Percentiles rank a stretch among this genome's conserved stretches.
These are phyloP conservation scores for Hyphodiscus hymeniophilus DNA, from an alignment of 495 filamentous ascomycete genomes.

Conservation along the genomic window DNA sequence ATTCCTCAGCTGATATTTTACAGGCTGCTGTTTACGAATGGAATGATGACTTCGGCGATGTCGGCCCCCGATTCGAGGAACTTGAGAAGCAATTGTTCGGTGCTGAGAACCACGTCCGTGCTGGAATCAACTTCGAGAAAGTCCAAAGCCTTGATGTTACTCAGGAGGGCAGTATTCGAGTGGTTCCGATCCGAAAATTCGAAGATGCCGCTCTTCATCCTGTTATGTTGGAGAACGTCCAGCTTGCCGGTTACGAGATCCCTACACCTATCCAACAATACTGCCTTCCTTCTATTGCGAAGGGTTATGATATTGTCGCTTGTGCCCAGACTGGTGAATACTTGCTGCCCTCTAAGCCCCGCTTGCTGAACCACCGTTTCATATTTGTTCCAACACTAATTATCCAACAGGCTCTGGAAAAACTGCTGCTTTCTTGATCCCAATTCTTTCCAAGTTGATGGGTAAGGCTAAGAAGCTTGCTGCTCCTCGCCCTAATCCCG, in stretches of 20 bases:
- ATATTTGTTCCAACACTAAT: background rate
- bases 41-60: conserved; percentile 76
- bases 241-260: conserved; percentile 48
- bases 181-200: conserved; percentile 54
- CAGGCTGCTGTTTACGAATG: conserved; percentile 73
- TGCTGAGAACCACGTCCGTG: conserved; percentile 25
- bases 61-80: conserved; percentile 58
- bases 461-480: conserved; percentile 83
- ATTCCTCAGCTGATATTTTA: no score
- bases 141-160: conserved; percentile 31
- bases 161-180: conserved; percentile 47
- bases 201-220: conserved; percentile 79
- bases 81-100: conserved; percentile 72
- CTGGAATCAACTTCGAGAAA: conserved; percentile 42
- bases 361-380: background rate
- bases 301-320: conserved; percentile 71
- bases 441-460: conserved; percentile 83
- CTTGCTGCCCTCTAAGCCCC: background rate
- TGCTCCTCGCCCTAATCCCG: conserved; percentile 60
- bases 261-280: conserved; percentile 88
- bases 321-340: conserved; percentile 84
- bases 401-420: conserved; percentile 76
- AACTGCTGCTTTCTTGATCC: conserved; percentile 86
- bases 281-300: conserved; percentile 64
- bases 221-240: conserved; percentile 67